Evolutionary conservation across 2,329 filamentous ascomycete species (phyloP), one percentile per base, ranked within the genome.

Genomic region (Venturiaceae sp.): DNA sequence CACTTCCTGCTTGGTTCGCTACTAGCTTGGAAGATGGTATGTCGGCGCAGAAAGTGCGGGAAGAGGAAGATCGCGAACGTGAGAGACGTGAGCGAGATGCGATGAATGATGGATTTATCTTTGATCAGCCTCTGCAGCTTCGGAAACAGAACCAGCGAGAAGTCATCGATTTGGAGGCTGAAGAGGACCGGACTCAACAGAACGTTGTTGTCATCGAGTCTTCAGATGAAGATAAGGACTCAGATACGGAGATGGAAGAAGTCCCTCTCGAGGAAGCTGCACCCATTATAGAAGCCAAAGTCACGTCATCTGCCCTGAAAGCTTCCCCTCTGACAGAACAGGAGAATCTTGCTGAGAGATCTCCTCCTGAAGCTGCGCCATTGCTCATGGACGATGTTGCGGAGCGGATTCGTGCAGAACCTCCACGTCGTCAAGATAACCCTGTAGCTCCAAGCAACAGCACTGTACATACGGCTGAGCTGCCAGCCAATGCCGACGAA

Each of bases 1-100:
- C 86, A 0, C 67, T 92, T 7, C 89, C 89, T 1, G 89, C 89
- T 0, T 94, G 89, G 89, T 80, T 94, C 66, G 73, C 75, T 2
- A 81, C 84, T 3, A 71, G 75, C 61, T 72, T 83, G 5, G 78
- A 79, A 26, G 67, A 73, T 1, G 87, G 91, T 60, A 83, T 92
- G n/a, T 65, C 65, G 30, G 68, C 69, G 34, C 73, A 76, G 57
- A 70, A 70, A 57, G 63, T 57, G 3, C 47, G 72, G 13, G 70
- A 77, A 56, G 66, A 68, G 28, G 67, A 72, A 61, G 82, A 60
- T 23, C 33, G 36, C 23, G 52, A 37, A 11, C 53, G 41, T 9
- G 58, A 60, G 16, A n/a, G 21, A 28, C 44, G 44, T 30, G 44
- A 57, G 44, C 66, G 80, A 64, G 80, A 82, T 59, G 71, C 80